phyloP scores from a whole-genome alignment of 2,329 filamentous ascomycete genomes.

The Fusarium sp. region DNA sequence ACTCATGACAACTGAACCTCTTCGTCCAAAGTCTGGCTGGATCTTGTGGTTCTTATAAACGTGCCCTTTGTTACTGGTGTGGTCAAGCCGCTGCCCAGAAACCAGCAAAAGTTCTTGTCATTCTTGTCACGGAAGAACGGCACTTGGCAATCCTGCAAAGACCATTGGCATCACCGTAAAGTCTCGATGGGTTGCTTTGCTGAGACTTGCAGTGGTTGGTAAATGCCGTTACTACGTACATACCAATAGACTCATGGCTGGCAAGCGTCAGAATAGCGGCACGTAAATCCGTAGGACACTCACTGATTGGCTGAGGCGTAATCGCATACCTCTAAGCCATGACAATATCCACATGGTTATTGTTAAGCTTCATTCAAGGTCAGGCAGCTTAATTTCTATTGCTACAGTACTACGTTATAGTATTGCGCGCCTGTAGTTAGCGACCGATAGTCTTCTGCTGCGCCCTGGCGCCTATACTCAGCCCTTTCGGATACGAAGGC shows the following conservation, averaged over 20 bases:
- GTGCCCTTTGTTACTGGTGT: constrained; percentile 14
- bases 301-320: constrained; percentile 7
- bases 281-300: not conserved
- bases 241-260: constrained; percentile 3
- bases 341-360: not conserved
- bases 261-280: not conserved
- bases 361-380: not conserved
- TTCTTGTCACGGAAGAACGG: constrained; percentile 31
- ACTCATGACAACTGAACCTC: not conserved
- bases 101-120: constrained; percentile 11
- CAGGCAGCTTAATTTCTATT: not conserved
- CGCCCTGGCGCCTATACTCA: not conserved
- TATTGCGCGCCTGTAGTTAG: not conserved
- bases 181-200: not conserved
- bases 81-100: constrained; percentile 10
- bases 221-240: not conserved
- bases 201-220: not conserved
- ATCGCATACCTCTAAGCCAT: not conserved
- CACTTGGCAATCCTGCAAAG: constrained; percentile 35
- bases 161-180: constrained; percentile 20
- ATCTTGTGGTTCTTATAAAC: constrained; percentile 16
- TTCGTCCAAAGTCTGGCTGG: not conserved
- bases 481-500: constrained; percentile 2
- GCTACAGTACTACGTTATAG: too few species aligned
- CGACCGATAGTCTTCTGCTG: not conserved